Percentiles rank a stretch among this genome's conserved stretches.
These are phyloP conservation scores for Alternaria gansuensis DNA, from an alignment of 2,329 filamentous ascomycete species.

Conservation along the genomic window DNA sequence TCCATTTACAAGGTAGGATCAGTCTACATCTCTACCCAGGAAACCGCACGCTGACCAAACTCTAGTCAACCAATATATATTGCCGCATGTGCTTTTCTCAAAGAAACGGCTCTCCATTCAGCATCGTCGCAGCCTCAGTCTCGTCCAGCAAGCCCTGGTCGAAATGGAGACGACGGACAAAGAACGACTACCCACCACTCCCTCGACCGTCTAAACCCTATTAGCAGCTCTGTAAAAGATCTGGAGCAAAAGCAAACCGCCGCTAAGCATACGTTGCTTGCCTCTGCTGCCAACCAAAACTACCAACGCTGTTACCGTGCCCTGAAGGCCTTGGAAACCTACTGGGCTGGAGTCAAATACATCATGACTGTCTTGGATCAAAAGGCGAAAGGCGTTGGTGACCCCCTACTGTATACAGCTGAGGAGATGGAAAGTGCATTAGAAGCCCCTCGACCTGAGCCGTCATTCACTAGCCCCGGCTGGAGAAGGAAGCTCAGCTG, in stretches of 20 bases:
- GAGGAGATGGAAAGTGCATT: constrained; percentile 81
- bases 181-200: constrained; percentile 7
- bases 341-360: constrained; percentile 88
- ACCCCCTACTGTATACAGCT: constrained; percentile 70
- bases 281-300: constrained; percentile 83
- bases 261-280: constrained; percentile 76
- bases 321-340: constrained; percentile 78
- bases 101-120: constrained; percentile 78
- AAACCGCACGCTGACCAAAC: constrained; percentile 20
- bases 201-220: constrained; percentile 15
- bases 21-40: not conserved
- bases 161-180: constrained; percentile 12
- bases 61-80: constrained; percentile 87
- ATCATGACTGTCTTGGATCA: constrained; percentile 87
- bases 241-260: constrained; percentile 55
- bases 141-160: constrained; percentile 57
- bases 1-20: constrained; percentile 71
- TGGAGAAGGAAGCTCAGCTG: constrained; percentile 61
- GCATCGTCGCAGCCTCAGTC: constrained; percentile 70
- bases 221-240: constrained; percentile 31
- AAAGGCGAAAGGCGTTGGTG: constrained; percentile 85
- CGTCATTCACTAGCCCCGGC: constrained; percentile 60
- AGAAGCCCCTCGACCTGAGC: constrained; percentile 62
- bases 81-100: constrained; percentile 85
- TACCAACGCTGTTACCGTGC: constrained; percentile 89